Conservation (phyloP, 2,329 filamentous ascomycete genomes). For the Curvularia spicifera region DNA sequence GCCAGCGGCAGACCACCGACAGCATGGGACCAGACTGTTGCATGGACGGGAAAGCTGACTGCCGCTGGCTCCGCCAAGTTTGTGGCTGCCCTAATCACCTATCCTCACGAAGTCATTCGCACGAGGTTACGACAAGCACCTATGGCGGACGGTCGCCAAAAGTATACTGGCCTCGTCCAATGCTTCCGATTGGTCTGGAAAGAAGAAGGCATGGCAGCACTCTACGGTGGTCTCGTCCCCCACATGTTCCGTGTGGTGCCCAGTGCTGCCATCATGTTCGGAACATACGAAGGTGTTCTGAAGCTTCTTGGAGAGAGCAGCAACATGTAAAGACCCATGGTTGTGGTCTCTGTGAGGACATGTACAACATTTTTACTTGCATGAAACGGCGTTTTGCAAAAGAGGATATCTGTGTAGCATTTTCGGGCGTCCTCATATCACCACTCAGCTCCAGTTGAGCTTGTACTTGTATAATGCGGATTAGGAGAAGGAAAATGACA, state of each 20-base stretch:
- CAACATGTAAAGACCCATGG: conserved; percentile 37
- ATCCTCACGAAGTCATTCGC: conserved; percentile 89
- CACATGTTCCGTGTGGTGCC: conserved; percentile 91
- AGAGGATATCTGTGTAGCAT: conserved; percentile 8
- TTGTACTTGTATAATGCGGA: conserved; percentile 16
- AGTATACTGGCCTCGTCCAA: conserved; percentile 87
- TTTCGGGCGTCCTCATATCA: conserved; percentile 13
- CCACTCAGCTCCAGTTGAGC: conserved; percentile 10
- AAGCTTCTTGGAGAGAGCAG: conserved; percentile 55
- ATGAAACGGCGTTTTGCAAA: conserved; percentile 16
- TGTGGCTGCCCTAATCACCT: conserved; percentile 81
- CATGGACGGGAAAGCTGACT: conserved; percentile 78
- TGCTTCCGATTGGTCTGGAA: conserved; percentile 88
- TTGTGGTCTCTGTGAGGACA: conserved; percentile 1
- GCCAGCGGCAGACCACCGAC: conserved; percentile 68
- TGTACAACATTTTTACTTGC: conserved; percentile 22
- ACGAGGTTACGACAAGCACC: conserved; percentile 87
- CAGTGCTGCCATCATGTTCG: conserved; percentile 95
- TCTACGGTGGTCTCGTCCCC: conserved; percentile 91
- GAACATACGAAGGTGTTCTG: conserved; percentile 72
- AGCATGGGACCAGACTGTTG: conserved; percentile 74
- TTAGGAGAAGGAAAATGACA: conserved; percentile 3
- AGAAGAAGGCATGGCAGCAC: conserved; percentile 82
- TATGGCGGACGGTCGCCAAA: conserved; percentile 71
- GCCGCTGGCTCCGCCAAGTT: conserved; percentile 87